Evolutionary conservation across 306 rosid genomes (phyloP).

Genomic region (Senna tora): DNA sequence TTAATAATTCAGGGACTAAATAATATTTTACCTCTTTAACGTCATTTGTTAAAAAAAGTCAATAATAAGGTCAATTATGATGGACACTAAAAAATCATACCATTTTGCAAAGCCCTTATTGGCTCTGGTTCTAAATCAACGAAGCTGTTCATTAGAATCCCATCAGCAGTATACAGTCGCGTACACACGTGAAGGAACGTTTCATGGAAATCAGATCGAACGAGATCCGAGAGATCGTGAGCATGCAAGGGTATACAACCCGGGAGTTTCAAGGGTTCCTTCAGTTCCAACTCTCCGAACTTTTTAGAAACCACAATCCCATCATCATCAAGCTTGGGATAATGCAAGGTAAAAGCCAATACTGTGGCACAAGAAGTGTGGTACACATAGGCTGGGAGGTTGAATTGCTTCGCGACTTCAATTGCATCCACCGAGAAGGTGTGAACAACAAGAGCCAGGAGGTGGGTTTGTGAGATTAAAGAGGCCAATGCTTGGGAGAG

Average conservation of each 20-base stretch:
- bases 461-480: neutral
- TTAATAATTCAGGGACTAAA: too few relatives aligned
- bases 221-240: neutral
- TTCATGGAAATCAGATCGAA: neutral
- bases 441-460: neutral
- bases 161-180: neutral
- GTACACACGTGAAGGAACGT: neutral
- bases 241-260: neutral
- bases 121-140: neutral
- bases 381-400: constrained; percentile 13
- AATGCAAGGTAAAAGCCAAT: neutral
- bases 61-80: too few relatives aligned
- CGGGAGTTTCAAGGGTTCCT: neutral
- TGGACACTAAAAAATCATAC: too few relatives aligned
- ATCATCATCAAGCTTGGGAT: constrained; percentile 2
- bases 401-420: constrained; percentile 29
- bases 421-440: neutral
- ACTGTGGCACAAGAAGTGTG: neutral
- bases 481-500: neutral
- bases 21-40: too few relatives aligned
- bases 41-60: too few relatives aligned
- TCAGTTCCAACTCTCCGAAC: neutral
- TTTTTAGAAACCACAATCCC: neutral
- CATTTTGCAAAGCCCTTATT: neutral
- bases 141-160: neutral